Evolutionary conservation across 2,329 filamentous ascomycete genomes (phyloP), one percentile per base, ranked within the genome.

Genomic region (Botrytis paeoniae): DNA sequence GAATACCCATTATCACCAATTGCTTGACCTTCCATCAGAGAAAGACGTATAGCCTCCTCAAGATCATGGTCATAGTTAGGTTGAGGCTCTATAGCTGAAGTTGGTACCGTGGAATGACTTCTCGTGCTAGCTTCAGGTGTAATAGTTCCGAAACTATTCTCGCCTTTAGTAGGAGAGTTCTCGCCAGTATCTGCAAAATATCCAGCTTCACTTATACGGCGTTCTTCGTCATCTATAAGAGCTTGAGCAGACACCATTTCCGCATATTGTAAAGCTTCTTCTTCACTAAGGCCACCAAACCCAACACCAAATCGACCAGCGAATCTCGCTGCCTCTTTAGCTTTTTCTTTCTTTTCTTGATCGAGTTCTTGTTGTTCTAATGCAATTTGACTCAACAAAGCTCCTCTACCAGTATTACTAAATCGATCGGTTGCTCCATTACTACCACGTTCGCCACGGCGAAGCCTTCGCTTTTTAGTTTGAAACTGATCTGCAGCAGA

Each of bases 221-320:
- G 85, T 77, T 87, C 85, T 80, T 89, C 86, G 41, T 91, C 88
- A n/a, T 83, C 78, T 54, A 85, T 80, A 73, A 87, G 89, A 0
- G 87, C 82, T 79, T 92, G 89, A 75, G 89, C 85, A 0, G 89
- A 92, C 10, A 92, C 83, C 85, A 92, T 89, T 79, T 90, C 88
- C 0, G 89, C 89, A 77, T 92, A 92, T 48, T 83, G 85, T 32
- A 92, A 75, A 29, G 89, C 87, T 78, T 92, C 90, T 77, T 91
- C 89, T 76, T 92, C 90, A 2, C 85, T 91, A 74, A 92, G 80
- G 41, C 89, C 89, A 4, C 85, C 88, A 1, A 98, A 83, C 48
- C 94, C 93, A 3, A 96, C 89, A 9, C 96, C 96, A 79, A 97
- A 99, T 51, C 95, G 89, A 43, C 89, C 90, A 51, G 89, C 91